A percentile compares a stretch with the other conserved stretches of the same genome.
Evolutionary conservation across 805 yeast species (phyloP).

Genomic region (Saccharomycopsis schoenii): DNA sequence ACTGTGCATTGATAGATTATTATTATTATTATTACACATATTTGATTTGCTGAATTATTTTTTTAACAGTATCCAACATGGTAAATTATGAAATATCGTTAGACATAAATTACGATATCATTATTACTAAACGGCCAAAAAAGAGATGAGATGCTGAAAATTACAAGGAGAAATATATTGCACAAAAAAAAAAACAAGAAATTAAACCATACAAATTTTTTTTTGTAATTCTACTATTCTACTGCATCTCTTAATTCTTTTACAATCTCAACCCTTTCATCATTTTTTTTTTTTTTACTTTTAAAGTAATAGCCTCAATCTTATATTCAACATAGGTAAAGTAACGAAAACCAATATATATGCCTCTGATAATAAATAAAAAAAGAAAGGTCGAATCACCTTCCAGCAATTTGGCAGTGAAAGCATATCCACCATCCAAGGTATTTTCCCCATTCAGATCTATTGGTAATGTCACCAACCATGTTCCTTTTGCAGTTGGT

Average conservation of each 20-base stretch:
- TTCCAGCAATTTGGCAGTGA: neutral
- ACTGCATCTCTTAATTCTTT: neutral
- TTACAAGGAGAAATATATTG: neutral
- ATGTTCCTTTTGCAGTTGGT: constrained; percentile 78
- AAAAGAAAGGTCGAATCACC: neutral
- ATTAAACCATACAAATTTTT: neutral
- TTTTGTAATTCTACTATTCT: neutral
- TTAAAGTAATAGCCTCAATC: neutral
- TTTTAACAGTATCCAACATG: no score
- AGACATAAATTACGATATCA: neutral
- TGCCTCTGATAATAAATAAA: neutral
- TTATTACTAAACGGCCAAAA: neutral
- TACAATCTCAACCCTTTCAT: neutral
- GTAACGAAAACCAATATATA: neutral
- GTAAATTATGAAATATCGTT: no score
- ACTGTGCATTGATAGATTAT: neutral
- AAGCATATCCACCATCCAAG: constrained; percentile 30
- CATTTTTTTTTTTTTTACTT: neutral
- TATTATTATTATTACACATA: neutral
- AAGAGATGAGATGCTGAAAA: neutral
- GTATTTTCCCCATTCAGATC: constrained; percentile 80
- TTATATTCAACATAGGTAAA: neutral
- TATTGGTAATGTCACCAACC: constrained; percentile 87
- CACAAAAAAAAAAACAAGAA: neutral
- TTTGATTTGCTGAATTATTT: neutral